These are phyloP conservation scores for Yamadazyma dushanensis DNA, from an alignment of 1,139 yeast species.

Conservation along the genomic window DNA sequence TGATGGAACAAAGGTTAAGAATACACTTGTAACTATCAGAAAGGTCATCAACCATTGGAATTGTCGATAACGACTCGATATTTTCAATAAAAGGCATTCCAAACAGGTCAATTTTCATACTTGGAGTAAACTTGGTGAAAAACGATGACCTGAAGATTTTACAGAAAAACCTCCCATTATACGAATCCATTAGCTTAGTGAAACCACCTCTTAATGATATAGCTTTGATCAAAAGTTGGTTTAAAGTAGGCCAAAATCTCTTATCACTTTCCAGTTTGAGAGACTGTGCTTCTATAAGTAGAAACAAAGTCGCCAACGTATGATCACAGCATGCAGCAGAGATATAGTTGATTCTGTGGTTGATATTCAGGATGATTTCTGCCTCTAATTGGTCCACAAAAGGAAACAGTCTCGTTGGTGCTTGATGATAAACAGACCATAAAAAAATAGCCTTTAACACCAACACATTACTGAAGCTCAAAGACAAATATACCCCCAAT, in stretches of 20 bases:
- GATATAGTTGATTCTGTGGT: not conserved
- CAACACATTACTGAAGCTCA: slow-evolving; percentile 1
- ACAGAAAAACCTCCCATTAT: slow-evolving; percentile 1
- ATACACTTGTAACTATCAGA: not conserved
- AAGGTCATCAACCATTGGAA: not conserved
- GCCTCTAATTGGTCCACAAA: not conserved
- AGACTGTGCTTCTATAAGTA: not conserved
- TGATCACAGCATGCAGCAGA: slow-evolving; percentile 4
- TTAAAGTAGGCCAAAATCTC: not conserved
- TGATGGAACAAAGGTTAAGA: not conserved
- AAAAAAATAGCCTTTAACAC: slow-evolving; percentile 1
- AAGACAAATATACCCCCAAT: slow-evolving; percentile 1
- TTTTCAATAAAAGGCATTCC: not conserved
- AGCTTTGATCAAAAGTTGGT: not conserved
- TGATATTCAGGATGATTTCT: not conserved
- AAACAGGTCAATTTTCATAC: not conserved
- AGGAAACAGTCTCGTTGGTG: not conserved
- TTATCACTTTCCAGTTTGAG: not conserved
- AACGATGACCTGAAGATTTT: not conserved
- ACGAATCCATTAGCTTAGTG: not conserved
- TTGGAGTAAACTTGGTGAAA: not conserved
- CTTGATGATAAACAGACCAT: not conserved
- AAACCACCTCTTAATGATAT: not conserved
- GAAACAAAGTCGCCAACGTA: slow-evolving; percentile 1
- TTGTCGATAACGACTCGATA: not conserved